phyloP scores from a whole-genome alignment of 2,329 filamentous ascomycete genomes.

The Beauveria asiatica region DNA sequence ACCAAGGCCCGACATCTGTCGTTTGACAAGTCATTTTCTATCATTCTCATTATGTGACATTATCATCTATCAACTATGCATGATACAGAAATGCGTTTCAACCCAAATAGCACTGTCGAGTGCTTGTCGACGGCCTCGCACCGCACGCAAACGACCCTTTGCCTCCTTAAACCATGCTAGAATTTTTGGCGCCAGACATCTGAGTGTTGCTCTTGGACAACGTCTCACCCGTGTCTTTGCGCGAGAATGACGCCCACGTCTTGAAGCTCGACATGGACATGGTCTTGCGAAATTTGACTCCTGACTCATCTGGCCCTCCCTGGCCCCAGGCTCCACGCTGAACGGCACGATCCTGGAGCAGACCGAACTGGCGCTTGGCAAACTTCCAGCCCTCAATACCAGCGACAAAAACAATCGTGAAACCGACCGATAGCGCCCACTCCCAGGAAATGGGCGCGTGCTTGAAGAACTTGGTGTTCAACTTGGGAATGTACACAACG shows the following conservation, averaged over 20 bases:
- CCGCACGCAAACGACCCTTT: too few species aligned
- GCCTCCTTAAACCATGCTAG: constrained; percentile 1
- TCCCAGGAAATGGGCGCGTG: constrained; percentile 66
- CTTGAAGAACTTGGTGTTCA: constrained; percentile 66
- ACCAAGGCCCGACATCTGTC: not conserved
- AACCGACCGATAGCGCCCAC: constrained; percentile 60
- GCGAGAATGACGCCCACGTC: constrained; percentile 35
- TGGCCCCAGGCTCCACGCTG: constrained; percentile 44
- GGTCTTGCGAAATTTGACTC: constrained; percentile 36
- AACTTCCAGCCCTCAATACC: constrained; percentile 68
- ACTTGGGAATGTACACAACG: constrained; percentile 62
- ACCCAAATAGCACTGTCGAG: not conserved
- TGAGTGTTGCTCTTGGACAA: constrained; percentile 9
- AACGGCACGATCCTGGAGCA: constrained; percentile 44
- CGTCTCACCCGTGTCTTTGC: constrained; percentile 33
- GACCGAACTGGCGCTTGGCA: constrained; percentile 48
- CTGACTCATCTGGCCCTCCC: constrained; percentile 39
- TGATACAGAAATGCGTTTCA: not conserved
- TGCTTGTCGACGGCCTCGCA: too few species aligned
- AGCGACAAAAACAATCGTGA: constrained; percentile 54
- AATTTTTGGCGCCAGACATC: not conserved
- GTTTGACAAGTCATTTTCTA: not conserved
- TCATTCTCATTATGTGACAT: not conserved
- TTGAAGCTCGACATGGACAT: constrained; percentile 45
- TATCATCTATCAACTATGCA: not conserved